A percentile compares a stretch with the other conserved stretches of the same genome.
phyloP scores from a whole-genome alignment of 2,329 filamentous ascomycete species.

The Pseudodiploospora longispora region DNA sequence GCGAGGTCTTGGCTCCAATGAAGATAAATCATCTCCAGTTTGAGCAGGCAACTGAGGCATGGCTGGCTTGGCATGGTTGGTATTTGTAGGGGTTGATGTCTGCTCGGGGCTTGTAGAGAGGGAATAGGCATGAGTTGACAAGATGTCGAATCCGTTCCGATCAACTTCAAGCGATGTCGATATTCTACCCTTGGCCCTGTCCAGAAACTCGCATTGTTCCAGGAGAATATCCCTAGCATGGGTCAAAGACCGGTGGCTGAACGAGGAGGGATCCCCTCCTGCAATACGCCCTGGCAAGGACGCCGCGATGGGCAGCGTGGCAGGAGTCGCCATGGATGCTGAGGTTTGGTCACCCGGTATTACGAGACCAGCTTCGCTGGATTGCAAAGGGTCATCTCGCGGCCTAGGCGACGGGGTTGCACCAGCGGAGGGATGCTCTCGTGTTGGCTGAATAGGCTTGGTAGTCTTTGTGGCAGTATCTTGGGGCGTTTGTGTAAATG shows the following conservation, averaged over 20 bases:
- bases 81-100: conserved; percentile 15
- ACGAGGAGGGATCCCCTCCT: conserved; percentile 24
- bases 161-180: conserved; percentile 29
- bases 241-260: conserved; percentile 21
- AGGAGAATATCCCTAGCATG: conserved; percentile 29
- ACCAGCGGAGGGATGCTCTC: conserved; percentile 1
- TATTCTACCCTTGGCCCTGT: conserved; percentile 19
- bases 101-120: conserved; percentile 21
- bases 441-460: background rate
- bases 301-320: conserved; percentile 22
- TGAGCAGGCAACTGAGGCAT: conserved; percentile 8
- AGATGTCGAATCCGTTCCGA: conserved; percentile 15
- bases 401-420: conserved; percentile 2
- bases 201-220: conserved; percentile 25
- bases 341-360: conserved; percentile 21
- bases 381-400: conserved; percentile 27
- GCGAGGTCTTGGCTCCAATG: conserved; percentile 1
- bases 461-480: background rate
- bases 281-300: conserved; percentile 19
- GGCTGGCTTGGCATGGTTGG: conserved; percentile 11
- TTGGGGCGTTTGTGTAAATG: background rate
- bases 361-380: conserved; percentile 29
- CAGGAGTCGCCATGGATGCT: conserved; percentile 24
- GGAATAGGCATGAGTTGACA: conserved; percentile 17
- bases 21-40: conserved; percentile 9